A percentile compares a stretch with the other conserved stretches of the same genome.
Conservation (phyloP, 139 green algal species). For the Chlorella sp. region DNA sequence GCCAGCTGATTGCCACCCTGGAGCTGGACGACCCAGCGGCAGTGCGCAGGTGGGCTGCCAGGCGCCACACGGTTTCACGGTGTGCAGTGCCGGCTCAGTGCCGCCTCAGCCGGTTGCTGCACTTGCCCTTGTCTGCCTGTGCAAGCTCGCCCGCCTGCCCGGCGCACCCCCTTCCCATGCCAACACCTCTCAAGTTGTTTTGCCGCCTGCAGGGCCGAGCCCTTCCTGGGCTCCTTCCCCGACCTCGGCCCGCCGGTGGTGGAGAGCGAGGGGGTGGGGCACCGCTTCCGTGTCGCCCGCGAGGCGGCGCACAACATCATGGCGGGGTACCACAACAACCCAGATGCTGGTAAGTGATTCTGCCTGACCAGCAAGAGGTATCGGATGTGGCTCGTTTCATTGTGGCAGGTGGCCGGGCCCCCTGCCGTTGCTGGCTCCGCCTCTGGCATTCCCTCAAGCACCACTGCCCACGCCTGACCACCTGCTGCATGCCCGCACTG, state of each 20-base stretch:
- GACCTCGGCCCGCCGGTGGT: conserved; percentile 79
- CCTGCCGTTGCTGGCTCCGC: no score
- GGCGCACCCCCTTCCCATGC: background rate
- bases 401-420: no score
- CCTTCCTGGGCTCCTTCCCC: conserved; percentile 70
- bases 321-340: conserved; percentile 68
- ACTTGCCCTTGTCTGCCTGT: no score
- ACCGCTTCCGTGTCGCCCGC: conserved; percentile 62
- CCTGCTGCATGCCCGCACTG: background rate
- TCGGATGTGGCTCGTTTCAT: no score
- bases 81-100: no score
- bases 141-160: no score
- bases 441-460: no score
- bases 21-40: conserved; percentile 75
- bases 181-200: background rate
- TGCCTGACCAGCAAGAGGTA: no score
- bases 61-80: no score
- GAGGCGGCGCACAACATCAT: conserved; percentile 70
- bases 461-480: no score
- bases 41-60: conserved; percentile 29
- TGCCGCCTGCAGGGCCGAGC: conserved; percentile 43
- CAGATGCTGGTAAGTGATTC: conserved; percentile 42
- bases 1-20: conserved; percentile 84
- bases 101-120: no score
- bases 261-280: conserved; percentile 51